Evolutionary conservation across 208 protist species (phyloP), one percentile per base, ranked within the genome.

Genomic region (Trypanosoma cruzi): DNA sequence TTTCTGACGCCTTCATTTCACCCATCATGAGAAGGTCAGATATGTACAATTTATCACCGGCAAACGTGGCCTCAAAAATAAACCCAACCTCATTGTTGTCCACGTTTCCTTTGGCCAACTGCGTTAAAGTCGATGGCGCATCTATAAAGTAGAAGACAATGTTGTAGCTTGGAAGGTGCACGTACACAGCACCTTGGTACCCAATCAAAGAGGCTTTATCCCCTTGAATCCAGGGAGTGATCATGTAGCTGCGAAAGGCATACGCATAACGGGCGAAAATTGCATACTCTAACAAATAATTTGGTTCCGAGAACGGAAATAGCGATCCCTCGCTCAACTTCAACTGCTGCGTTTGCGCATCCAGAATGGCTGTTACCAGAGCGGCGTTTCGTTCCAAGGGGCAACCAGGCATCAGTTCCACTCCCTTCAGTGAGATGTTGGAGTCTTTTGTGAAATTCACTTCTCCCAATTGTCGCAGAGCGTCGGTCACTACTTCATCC

Each of bases 261-360:
- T 84, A 68, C 6, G 85, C 85, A 7, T 77, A 64, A 22, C 87
- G 85, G 5, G 78, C 82, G 75, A 96, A 96, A 32, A 80, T 66
- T n/a, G 79, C 65, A 75, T 96, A 96, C 58, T 93, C 90, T 53
- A 96, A 65, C 18, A 96, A 55, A 58, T 81, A 95, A 74, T 95
- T 95, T 16, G 90, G 85, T 75, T 91, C 80, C 34, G 80, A 80
- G 71, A 86, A 95, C 5, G 90, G 84, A 78, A 95, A 92, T 28
- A 24, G 62, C 49, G 76, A 82, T 86, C 46, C 32, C 42, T 66
- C 57, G 14, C 29, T 60, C 4, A 81, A 37, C 22, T 74, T 69
- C 48, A 93, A 71, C 8, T 56, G 57, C 32, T 57, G 52, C 22
- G 42, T 67, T 74, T 95, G 81, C 18, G 80, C 77, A 2, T 73